A percentile compares a stretch with the other conserved stretches of the same genome.
These are phyloP conservation scores for Thraustochytrium sp. DNA, from an alignment of 352 stramenopile species.

Conservation along the genomic window DNA sequence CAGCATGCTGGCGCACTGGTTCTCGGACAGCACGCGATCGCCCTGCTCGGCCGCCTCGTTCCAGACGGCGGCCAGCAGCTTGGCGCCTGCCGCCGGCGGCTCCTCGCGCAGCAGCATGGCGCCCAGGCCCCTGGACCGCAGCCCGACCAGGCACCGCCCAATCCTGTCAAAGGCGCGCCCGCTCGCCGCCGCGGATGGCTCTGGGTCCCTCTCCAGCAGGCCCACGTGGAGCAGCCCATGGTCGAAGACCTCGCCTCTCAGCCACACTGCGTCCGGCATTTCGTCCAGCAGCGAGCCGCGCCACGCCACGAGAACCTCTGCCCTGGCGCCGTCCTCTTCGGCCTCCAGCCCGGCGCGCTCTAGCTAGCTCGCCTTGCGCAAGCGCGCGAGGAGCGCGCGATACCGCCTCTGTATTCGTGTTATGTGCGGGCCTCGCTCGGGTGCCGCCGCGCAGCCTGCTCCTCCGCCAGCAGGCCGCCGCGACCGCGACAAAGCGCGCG, in stretches of 20 bases:
- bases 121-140: neutral
- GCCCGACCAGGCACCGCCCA: neutral
- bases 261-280: neutral
- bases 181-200: neutral
- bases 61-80: neutral
- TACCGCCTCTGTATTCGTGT: too few relatives aligned
- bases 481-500: too few relatives aligned
- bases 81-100: neutral
- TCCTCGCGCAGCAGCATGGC: neutral
- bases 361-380: too few relatives aligned
- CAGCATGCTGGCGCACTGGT: neutral
- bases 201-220: neutral
- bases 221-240: neutral
- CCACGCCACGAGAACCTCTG: neutral
- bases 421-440: too few relatives aligned
- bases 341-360: too few relatives aligned
- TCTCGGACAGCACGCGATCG: neutral
- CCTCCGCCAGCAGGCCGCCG: too few relatives aligned
- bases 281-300: neutral
- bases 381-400: too few relatives aligned
- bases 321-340: neutral
- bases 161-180: slow-evolving; percentile 10
- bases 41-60: neutral
- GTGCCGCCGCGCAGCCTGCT: too few relatives aligned
- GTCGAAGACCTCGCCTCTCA: slow-evolving; percentile 23